phyloP scores from a whole-genome alignment of 2,329 filamentous ascomycete species.

The Fusarium sambucinum region DNA sequence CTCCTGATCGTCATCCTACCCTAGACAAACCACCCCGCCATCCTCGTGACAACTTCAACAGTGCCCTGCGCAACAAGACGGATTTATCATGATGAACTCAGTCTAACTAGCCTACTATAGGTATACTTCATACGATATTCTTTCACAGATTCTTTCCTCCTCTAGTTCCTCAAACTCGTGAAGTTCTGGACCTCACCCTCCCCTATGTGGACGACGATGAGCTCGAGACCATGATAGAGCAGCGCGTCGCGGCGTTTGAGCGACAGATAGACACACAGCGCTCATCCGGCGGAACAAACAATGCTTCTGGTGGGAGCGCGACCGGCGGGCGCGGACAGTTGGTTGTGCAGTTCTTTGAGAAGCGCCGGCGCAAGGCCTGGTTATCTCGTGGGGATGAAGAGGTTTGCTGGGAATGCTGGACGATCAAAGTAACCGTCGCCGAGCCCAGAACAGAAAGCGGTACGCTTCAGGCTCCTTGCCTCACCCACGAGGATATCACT shows the following conservation, averaged over 20 bases:
- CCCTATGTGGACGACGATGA: constrained; percentile 91
- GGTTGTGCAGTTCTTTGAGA: constrained; percentile 94
- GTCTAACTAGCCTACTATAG: constrained; percentile 58
- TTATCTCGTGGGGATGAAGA: constrained; percentile 88
- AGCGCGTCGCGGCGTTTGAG: constrained; percentile 82
- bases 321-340: constrained; percentile 79
- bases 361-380: constrained; percentile 84
- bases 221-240: constrained; percentile 93
- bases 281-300: constrained; percentile 48
- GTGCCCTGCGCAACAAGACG: background rate
- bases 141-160: constrained; percentile 98
- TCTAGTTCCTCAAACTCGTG: constrained; percentile 83
- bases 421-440: constrained; percentile 90
- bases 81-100: constrained; percentile 1
- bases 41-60: constrained; percentile 23
- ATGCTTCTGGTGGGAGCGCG: constrained; percentile 22
- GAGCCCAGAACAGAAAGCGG: constrained; percentile 89
- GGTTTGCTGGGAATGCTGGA: constrained; percentile 97
- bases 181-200: constrained; percentile 90
- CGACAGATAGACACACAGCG: constrained; percentile 78
- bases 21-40: constrained; percentile 39
- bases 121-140: constrained; percentile 96
- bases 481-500: background rate
- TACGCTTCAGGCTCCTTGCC: constrained; percentile 57
- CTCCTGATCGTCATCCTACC: constrained; percentile 40